Percentiles rank a stretch among this genome's conserved stretches.
These are phyloP conservation scores for Plasmodium inui DNA, from an alignment of 169 alveolate species.

Conservation along the genomic window DNA sequence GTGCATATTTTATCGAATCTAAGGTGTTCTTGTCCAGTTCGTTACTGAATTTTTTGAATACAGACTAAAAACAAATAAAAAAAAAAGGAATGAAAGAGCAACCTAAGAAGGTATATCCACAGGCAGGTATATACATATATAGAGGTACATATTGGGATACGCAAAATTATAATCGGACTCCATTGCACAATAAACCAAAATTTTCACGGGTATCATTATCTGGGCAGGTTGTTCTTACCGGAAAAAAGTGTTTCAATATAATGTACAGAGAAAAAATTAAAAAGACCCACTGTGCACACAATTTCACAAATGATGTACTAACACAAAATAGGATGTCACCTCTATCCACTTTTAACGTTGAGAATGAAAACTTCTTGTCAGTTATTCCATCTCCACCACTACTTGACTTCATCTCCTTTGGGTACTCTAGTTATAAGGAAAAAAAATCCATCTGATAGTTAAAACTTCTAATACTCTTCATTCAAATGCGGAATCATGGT, in stretches of 20 bases:
- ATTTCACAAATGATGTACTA: background rate
- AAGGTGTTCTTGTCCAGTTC: background rate
- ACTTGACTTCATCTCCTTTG: background rate
- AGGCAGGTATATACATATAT: background rate
- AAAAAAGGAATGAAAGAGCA: background rate
- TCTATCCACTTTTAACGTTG: background rate
- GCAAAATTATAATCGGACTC: background rate
- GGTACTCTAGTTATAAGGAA: background rate
- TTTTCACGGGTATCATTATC: background rate
- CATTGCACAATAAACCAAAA: background rate
- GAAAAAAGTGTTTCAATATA: background rate
- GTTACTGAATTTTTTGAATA: background rate
- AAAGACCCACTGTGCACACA: background rate
- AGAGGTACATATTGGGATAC: background rate
- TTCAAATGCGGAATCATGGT: too few relatives aligned
- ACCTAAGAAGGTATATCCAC: too few relatives aligned
- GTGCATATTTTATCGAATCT: background rate
- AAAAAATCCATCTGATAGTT: background rate
- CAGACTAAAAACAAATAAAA: background rate
- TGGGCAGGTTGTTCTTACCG: background rate
- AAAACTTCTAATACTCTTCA: background rate
- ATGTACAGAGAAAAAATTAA: background rate
- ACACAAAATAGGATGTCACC: slow-evolving; percentile 13
- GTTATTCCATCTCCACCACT: background rate
- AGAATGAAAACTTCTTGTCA: background rate